phyloP scores from a whole-genome alignment of 805 yeast genomes.

The Wickerhamiella kurtzmanii region DNA sequence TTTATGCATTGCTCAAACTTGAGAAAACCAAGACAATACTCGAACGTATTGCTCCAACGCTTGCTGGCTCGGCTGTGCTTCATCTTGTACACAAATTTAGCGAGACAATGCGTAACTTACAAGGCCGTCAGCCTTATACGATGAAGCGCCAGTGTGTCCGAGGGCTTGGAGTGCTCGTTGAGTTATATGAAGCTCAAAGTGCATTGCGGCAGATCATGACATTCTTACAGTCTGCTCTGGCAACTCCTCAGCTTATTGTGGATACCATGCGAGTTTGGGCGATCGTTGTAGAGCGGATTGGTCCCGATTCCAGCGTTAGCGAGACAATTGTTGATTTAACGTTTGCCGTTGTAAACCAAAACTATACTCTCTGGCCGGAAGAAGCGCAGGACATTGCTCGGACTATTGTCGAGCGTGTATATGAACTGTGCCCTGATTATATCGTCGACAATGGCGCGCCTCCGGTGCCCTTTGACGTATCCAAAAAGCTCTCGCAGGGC shows the following conservation, averaged over 20 bases:
- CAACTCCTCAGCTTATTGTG: slow-evolving; percentile 43
- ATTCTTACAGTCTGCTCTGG: slow-evolving; percentile 68
- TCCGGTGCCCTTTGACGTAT: neutral
- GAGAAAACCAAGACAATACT: slow-evolving; percentile 9
- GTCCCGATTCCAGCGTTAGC: slow-evolving; percentile 35
- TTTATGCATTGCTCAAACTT: slow-evolving; percentile 28
- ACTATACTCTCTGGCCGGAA: slow-evolving; percentile 40
- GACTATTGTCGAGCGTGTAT: neutral
- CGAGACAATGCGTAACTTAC: slow-evolving; percentile 59
- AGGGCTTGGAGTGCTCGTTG: slow-evolving; percentile 59
- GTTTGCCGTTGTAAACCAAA: slow-evolving; percentile 58
- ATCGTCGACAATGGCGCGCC: neutral
- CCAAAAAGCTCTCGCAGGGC: neutral
- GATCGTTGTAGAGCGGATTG: slow-evolving; percentile 43
- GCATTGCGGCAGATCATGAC: slow-evolving; percentile 52
- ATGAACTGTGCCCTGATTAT: neutral
- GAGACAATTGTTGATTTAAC: slow-evolving; percentile 49
- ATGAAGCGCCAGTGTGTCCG: slow-evolving; percentile 58
- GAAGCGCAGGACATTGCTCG: slow-evolving; percentile 30
- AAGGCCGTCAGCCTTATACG: slow-evolving; percentile 56
- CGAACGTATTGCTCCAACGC: neutral
- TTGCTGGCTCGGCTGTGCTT: neutral
- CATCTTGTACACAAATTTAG: slow-evolving; percentile 50
- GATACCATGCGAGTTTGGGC: slow-evolving; percentile 59
- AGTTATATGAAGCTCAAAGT: slow-evolving; percentile 25